These are phyloP conservation scores for Cystobasidium sp. DNA, from an alignment of 1,284 basidiomycete species.

Conservation along the genomic window DNA sequence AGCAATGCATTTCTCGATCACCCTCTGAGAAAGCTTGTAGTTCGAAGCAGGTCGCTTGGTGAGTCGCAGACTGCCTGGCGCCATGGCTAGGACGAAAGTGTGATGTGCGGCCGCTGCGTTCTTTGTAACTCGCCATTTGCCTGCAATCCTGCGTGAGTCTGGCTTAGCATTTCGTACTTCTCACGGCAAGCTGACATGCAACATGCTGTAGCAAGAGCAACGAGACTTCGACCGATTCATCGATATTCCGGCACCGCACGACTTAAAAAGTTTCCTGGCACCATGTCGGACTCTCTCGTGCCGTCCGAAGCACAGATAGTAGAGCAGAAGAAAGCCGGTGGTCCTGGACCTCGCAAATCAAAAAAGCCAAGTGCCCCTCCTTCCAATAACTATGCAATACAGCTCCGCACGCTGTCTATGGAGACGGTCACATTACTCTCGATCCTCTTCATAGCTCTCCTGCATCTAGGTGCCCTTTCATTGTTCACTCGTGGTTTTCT, in stretches of 20 bases:
- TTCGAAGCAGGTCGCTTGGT: not conserved
- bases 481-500: constrained; percentile 89
- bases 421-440: constrained; percentile 53
- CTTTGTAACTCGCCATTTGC: too few relatives aligned
- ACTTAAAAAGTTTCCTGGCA: too few relatives aligned
- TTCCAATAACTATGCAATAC: not conserved
- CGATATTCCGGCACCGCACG: too few relatives aligned
- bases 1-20: not conserved
- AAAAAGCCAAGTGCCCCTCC: constrained; percentile 11
- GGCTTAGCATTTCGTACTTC: too few relatives aligned
- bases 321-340: not conserved
- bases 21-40: not conserved
- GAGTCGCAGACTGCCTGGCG: not conserved
- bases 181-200: too few relatives aligned
- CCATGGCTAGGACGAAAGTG: not conserved
- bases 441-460: constrained; percentile 64
- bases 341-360: not conserved
- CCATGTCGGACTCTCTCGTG: not conserved
- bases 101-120: not conserved
- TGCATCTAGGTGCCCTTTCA: constrained; percentile 61
- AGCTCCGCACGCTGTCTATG: constrained; percentile 20
- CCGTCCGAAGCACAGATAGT: not conserved
- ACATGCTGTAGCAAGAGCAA: too few relatives aligned
- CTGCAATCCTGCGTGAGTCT: too few relatives aligned
- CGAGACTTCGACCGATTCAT: not conserved